Conservation (phyloP, 148 eudicot species). For the Dianthus caryophyllus region DNA sequence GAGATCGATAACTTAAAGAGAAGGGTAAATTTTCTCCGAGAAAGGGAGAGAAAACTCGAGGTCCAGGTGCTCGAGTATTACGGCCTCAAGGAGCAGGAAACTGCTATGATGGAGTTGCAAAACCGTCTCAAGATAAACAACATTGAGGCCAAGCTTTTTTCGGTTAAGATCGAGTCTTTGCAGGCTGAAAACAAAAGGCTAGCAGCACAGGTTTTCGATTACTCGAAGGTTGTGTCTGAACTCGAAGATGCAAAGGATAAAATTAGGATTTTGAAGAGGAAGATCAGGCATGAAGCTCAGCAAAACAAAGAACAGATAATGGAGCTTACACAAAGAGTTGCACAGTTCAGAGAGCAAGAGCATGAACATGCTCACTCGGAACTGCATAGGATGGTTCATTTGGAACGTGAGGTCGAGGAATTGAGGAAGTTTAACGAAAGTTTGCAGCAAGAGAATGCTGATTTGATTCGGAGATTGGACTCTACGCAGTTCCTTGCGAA, state of each 20-base stretch:
- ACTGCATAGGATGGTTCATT: constrained; percentile 32
- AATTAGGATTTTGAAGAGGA: constrained; percentile 58
- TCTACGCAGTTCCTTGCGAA: constrained; percentile 57
- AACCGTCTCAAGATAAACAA: constrained; percentile 58
- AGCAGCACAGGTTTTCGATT: constrained; percentile 55
- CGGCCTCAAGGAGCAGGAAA: constrained; percentile 83
- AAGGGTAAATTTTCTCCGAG: constrained; percentile 48
- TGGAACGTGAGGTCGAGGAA: constrained; percentile 61
- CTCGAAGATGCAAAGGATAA: constrained; percentile 73
- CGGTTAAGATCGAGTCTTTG: constrained; percentile 58
- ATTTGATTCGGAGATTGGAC: constrained; percentile 54
- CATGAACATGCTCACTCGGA: constrained; percentile 5
- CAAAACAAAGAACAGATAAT: constrained; percentile 57
- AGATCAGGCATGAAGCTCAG: constrained; percentile 53
- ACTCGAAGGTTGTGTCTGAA: constrained; percentile 52
- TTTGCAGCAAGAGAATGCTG: constrained; percentile 52
- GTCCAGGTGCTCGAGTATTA: constrained; percentile 71
- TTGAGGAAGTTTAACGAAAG: constrained; percentile 42
- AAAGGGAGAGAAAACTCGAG: constrained; percentile 65
- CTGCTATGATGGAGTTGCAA: constrained; percentile 59
- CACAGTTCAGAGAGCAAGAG: constrained; percentile 42
- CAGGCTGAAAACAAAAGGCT: constrained; percentile 62
- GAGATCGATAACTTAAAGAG: constrained; percentile 51
- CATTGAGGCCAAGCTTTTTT: constrained; percentile 62
- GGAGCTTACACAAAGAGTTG: constrained; percentile 58